Percentiles rank a stretch among this genome's conserved stretches.
phyloP scores from a whole-genome alignment of 2,329 filamentous ascomycete species.

The Erysiphe neolycopersici region DNA sequence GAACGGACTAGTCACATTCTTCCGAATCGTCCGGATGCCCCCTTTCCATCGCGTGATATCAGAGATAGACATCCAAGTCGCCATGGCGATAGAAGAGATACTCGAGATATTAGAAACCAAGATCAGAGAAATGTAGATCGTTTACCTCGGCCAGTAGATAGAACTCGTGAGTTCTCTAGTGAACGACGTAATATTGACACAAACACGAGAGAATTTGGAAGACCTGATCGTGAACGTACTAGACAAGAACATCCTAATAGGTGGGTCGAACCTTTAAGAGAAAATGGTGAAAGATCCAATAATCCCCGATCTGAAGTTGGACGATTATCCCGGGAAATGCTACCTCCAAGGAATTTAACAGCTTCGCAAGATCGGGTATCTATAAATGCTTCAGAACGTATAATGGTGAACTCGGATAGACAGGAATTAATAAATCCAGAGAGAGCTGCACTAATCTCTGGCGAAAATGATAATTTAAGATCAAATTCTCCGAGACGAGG shows the following conservation, averaged over 20 bases:
- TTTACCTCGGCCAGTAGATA: constrained; percentile 9
- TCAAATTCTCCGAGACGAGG: constrained; percentile 11
- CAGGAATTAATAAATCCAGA: constrained; percentile 13
- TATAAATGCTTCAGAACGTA: constrained; percentile 6
- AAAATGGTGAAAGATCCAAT: constrained; percentile 9
- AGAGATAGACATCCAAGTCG: constrained; percentile 10
- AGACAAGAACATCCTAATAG: constrained; percentile 10
- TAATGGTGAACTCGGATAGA: constrained; percentile 9
- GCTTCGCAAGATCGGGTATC: constrained; percentile 7
- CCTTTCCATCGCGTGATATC: constrained; percentile 10
- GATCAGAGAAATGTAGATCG: constrained; percentile 8
- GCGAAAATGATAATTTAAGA: constrained; percentile 7
- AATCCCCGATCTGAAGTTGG: constrained; percentile 8
- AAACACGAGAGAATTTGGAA: constrained; percentile 10
- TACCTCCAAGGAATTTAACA: constrained; percentile 8
- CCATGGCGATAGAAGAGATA: constrained; percentile 12
- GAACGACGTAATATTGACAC: constrained; percentile 10
- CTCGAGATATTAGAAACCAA: constrained; percentile 5
- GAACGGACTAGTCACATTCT: constrained; percentile 9
- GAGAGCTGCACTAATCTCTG: constrained; percentile 12
- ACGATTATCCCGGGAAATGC: constrained; percentile 12
- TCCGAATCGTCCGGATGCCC: constrained; percentile 12
- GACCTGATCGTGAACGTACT: constrained; percentile 8
- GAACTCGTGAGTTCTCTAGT: constrained; percentile 10
- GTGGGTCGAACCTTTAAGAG: constrained; percentile 11